phyloP scores from a whole-genome alignment of 768 basidiomycete species.

The Dictyophora rubrovolvata region DNA sequence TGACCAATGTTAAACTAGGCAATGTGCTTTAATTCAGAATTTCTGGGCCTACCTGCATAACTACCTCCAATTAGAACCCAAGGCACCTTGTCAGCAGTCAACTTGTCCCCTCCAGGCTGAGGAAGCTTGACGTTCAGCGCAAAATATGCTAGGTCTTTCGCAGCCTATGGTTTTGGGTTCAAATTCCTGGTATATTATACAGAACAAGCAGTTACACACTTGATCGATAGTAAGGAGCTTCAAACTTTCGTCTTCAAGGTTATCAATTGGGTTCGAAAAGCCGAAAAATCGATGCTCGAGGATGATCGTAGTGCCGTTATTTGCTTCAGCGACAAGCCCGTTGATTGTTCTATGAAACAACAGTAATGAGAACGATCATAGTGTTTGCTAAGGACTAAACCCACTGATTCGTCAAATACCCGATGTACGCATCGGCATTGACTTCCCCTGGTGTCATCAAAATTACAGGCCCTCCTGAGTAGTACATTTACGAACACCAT shows the following conservation, averaged over 20 bases:
- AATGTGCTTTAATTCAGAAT: not conserved
- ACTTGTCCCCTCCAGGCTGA: slow-evolving; percentile 51
- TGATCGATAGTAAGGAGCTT: slow-evolving; percentile 58
- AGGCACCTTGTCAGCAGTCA: slow-evolving; percentile 42
- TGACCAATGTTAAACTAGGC: not conserved
- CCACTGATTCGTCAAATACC: slow-evolving; percentile 48
- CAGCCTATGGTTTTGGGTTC: not conserved
- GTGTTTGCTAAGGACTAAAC: not conserved
- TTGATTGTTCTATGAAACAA: slow-evolving; percentile 33
- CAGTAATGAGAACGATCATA: not conserved
- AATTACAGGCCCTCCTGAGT: slow-evolving; percentile 44
- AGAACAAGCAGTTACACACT: slow-evolving; percentile 16
- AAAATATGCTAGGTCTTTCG: slow-evolving; percentile 57
- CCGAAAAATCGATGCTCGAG: slow-evolving; percentile 72
- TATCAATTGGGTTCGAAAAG: slow-evolving; percentile 55
- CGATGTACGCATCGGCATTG: slow-evolving; percentile 36
- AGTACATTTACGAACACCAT: not conserved
- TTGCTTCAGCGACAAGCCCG: slow-evolving; percentile 55
- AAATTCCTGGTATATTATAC: not conserved
- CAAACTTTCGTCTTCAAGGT: slow-evolving; percentile 50
- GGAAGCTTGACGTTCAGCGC: slow-evolving; percentile 54
- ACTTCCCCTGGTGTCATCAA: slow-evolving; percentile 58
- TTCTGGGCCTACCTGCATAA: slow-evolving; percentile 6
- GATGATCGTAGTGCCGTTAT: slow-evolving; percentile 50
- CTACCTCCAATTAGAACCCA: slow-evolving; percentile 30